Percentiles rank a stretch among this genome's conserved stretches.
phyloP scores from a whole-genome alignment of 495 filamentous ascomycete genomes.

The Chaetomidium leptoderma region DNA sequence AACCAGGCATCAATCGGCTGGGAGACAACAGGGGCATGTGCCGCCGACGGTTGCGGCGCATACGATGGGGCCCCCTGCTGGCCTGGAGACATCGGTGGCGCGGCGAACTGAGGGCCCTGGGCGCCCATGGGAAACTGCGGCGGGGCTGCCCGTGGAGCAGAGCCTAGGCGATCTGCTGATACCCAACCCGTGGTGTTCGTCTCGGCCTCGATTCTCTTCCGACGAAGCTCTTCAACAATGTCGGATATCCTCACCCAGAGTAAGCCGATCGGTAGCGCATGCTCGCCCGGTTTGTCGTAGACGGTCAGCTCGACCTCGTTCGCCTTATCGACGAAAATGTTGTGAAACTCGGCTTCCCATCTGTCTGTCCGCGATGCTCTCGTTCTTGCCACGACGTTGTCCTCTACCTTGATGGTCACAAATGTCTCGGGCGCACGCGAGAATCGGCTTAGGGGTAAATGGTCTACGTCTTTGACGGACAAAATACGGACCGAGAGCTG shows the following conservation, averaged over 20 bases:
- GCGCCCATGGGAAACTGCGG: slow-evolving; percentile 53
- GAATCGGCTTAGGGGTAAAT: slow-evolving; percentile 82
- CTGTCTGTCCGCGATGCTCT: slow-evolving; percentile 78
- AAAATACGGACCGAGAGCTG: slow-evolving; percentile 80
- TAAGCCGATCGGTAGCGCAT: slow-evolving; percentile 88
- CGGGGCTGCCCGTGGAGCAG: slow-evolving; percentile 46
- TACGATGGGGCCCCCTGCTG: slow-evolving; percentile 17
- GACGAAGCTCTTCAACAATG: slow-evolving; percentile 93
- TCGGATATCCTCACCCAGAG: slow-evolving; percentile 96
- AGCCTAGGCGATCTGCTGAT: slow-evolving; percentile 85
- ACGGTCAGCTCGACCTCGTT: slow-evolving; percentile 98
- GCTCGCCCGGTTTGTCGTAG: slow-evolving; percentile 88
- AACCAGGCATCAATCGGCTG: slow-evolving; percentile 93
- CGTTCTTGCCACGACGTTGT: slow-evolving; percentile 83
- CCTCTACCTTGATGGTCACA: slow-evolving; percentile 93
- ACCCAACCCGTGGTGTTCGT: slow-evolving; percentile 91
- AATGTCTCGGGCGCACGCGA: slow-evolving; percentile 90
- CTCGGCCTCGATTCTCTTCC: slow-evolving; percentile 94
- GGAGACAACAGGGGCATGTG: slow-evolving; percentile 44
- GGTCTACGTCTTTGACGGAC: slow-evolving; percentile 90
- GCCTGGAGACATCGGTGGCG: slow-evolving; percentile 34
- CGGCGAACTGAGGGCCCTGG: slow-evolving; percentile 42
- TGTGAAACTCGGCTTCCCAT: slow-evolving; percentile 88
- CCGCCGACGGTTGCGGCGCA: slow-evolving; percentile 25
- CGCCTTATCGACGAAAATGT: slow-evolving; percentile 91